Base-by-base conservation (phyloP, 495 filamentous ascomycete species). In the Neurospora sp. region DNA sequence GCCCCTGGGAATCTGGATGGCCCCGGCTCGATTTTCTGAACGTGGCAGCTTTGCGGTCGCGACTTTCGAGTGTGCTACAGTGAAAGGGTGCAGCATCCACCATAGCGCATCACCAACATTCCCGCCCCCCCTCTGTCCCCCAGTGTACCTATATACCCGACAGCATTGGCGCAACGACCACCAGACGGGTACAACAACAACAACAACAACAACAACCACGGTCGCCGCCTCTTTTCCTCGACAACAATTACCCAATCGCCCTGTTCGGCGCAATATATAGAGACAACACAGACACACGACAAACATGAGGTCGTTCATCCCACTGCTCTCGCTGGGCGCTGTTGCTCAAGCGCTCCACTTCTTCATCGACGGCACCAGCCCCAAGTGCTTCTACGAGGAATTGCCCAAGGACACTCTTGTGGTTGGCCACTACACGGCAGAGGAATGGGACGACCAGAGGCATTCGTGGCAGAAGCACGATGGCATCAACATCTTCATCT, bases 351-450 rank as follows among this genome's bases (percentile, higher is more conserved):
- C 93, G 46, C 89, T 99, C 72, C 94, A 97, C 89, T 97, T 99
- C 88, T 98, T 93, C 86, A 90, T 98, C 82, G 94, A 98, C 78
- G 92, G 91, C 76, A 87, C 89, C 18, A 84, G 86, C 76, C 88
- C 90, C 75, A 94, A 92, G 81, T 99, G 96, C 84, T 98, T 99
- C 90, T 97, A 92, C 84, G 96, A 99, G 86, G 96, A 98, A 83
- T 89, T 99, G 66, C 85, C 94, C 69, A 97, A 98, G 85, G 96
- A 98, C 84, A 99, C 96, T 2, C 84, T 99, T 16, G 95, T 99
- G 69, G 94, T 97, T 54, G 96, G 94, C 76, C 92, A 94, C 82
- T 99, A 92, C 86, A 88, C 85, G 35, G 94, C 94, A 66, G 90
- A 94, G 79, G 89, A 96, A 79, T 92, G 89, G 84, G 90, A 94